These are phyloP conservation scores for Lepidopterella palustris DNA, from an alignment of 495 filamentous ascomycete genomes.

Conservation along the genomic window DNA sequence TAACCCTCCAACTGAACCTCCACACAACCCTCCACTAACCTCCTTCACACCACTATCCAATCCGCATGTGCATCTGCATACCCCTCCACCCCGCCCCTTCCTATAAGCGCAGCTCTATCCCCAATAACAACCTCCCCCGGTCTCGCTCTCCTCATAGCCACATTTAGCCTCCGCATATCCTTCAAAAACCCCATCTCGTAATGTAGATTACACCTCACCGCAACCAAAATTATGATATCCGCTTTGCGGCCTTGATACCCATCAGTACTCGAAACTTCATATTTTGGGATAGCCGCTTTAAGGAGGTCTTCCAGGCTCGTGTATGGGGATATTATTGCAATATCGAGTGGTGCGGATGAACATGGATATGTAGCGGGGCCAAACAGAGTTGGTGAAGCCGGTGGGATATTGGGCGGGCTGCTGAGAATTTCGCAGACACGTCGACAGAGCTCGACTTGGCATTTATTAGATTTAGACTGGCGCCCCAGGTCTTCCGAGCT, in stretches of 20 bases:
- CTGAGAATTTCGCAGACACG: constrained; percentile 35
- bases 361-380: neutral
- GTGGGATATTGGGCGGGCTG: constrained; percentile 1
- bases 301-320: constrained; percentile 40
- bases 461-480: constrained; percentile 44
- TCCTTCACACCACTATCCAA: no score
- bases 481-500: constrained; percentile 38
- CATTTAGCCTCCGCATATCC: constrained; percentile 46
- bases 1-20: no score
- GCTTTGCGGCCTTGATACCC: constrained; percentile 49
- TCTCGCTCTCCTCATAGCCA: constrained; percentile 45
- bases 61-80: no score
- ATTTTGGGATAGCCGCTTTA: constrained; percentile 26
- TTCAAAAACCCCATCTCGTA: constrained; percentile 47
- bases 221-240: constrained; percentile 47
- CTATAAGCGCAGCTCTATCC: constrained; percentile 35
- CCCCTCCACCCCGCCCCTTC: constrained; percentile 17
- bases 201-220: constrained; percentile 43
- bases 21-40: constrained; percentile 14
- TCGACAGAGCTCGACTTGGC: constrained; percentile 37
- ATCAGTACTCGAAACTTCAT: constrained; percentile 45
- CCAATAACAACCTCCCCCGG: constrained; percentile 44
- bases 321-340: constrained; percentile 46
- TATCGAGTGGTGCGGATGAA: constrained; percentile 21
- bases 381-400: no score